A percentile compares a stretch with the other conserved stretches of the same genome.
These are phyloP conservation scores for Tricharina praecox DNA, from an alignment of 495 filamentous ascomycete genomes.

Conservation along the genomic window DNA sequence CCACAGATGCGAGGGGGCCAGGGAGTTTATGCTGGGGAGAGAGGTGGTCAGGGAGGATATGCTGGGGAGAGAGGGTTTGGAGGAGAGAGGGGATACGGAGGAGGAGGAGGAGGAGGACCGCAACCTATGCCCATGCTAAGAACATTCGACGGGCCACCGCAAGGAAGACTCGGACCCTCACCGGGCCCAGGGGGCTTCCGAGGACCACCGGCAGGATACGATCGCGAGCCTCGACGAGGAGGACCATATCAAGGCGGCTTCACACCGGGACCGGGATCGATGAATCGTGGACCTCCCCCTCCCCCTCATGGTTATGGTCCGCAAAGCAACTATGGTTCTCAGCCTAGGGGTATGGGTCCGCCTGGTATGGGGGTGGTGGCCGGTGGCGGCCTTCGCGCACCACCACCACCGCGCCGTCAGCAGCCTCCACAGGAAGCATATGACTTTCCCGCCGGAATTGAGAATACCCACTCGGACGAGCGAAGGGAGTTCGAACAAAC, in stretches of 20 bases:
- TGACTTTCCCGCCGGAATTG: constrained; percentile 2
- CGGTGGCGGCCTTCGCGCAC: constrained; percentile 8
- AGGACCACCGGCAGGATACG: constrained; percentile 10
- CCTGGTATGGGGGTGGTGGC: constrained; percentile 12
- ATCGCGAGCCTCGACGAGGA: constrained; percentile 8
- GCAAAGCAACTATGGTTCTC: constrained; percentile 12
- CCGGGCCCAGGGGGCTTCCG: constrained; percentile 3
- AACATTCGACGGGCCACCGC: neutral
- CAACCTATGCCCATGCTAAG: neutral
- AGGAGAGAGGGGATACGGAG: constrained; percentile 1
- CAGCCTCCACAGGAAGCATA: neutral
- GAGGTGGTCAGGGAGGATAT: too few species aligned
- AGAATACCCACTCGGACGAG: constrained; percentile 8
- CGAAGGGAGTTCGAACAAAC: constrained; percentile 23
- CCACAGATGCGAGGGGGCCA: constrained; percentile 4
- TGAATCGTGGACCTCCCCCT: constrained; percentile 7
- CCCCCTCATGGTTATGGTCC: constrained; percentile 9
- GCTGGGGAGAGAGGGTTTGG: constrained; percentile 5
- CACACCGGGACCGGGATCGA: constrained; percentile 11
- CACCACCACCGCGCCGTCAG: constrained; percentile 1
- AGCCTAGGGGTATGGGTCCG: constrained; percentile 10
- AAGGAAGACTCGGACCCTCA: neutral
- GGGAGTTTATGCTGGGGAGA: too few species aligned
- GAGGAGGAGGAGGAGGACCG: too few species aligned
- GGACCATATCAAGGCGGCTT: neutral